A percentile compares a stretch with the other conserved stretches of the same genome.
Evolutionary conservation across 257 asterid species (phyloP).

Genomic region (Capsicum baccatum): DNA sequence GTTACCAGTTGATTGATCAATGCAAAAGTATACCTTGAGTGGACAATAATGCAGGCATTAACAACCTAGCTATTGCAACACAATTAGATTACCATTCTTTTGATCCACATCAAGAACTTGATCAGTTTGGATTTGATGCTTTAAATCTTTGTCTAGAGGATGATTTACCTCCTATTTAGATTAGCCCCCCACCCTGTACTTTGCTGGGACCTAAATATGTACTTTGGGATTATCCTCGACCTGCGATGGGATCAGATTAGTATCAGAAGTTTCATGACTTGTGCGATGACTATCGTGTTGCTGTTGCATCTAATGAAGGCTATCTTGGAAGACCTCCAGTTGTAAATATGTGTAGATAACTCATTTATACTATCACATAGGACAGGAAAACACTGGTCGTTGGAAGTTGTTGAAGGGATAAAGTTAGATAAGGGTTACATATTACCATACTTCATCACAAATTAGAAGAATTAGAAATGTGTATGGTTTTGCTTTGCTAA

Average conservation of each 20-base stretch:
- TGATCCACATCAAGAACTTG: slow-evolving; percentile 68
- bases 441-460: no score
- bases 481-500: no score
- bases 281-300: slow-evolving; percentile 46
- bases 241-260: slow-evolving; percentile 48
- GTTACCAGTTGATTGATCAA: slow-evolving; percentile 37
- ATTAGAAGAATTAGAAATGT: no score
- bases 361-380: no score
- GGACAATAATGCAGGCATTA: slow-evolving; percentile 54
- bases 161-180: slow-evolving; percentile 51
- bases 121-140: slow-evolving; percentile 67
- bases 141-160: slow-evolving; percentile 57
- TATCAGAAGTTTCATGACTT: slow-evolving; percentile 50
- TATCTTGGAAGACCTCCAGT: no score
- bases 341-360: no score
- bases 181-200: slow-evolving; percentile 90
- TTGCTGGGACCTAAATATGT: slow-evolving; percentile 96
- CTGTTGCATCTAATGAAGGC: slow-evolving; percentile 60
- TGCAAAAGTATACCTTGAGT: slow-evolving; percentile 44
- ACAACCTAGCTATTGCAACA: slow-evolving; percentile 49
- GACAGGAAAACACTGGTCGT: no score
- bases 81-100: slow-evolving; percentile 62
- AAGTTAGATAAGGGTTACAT: no score
- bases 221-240: slow-evolving; percentile 82
- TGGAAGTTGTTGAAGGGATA: no score